Conservation (phyloP, 495 filamentous ascomycete genomes). For the Podospora australis region DNA sequence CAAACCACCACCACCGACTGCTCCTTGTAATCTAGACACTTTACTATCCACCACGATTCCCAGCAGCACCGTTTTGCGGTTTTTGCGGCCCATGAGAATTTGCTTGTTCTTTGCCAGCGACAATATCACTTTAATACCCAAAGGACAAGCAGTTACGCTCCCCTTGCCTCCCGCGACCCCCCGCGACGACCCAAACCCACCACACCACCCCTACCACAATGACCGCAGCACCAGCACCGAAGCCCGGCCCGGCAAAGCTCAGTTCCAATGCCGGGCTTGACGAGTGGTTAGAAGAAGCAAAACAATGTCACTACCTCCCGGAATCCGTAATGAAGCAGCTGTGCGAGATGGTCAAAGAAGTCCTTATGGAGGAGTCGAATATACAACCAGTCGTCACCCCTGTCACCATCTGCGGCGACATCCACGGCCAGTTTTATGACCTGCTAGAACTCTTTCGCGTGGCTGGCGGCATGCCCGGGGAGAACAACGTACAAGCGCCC, state of each 20-base stretch:
- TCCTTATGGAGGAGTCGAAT: conserved; percentile 98
- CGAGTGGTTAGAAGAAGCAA: conserved; percentile 92
- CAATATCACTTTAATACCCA: not conserved
- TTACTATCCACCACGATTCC: no score
- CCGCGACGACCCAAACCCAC: not conserved
- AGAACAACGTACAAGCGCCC: conserved; percentile 58
- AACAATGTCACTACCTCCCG: conserved; percentile 92
- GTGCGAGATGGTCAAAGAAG: conserved; percentile 98
- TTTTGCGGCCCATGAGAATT: no score
- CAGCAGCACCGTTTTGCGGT: no score
- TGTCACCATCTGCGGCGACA: conserved; percentile 97
- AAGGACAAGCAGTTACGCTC: not conserved
- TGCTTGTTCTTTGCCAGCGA: no score
- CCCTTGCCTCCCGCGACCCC: not conserved
- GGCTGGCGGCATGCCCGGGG: conserved; percentile 88
- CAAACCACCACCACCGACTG: not conserved
- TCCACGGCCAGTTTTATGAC: conserved; percentile 99
- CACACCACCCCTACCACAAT: conserved; percentile 14
- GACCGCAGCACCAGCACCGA: conserved; percentile 50
- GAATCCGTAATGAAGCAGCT: conserved; percentile 96
- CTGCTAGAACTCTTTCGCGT: conserved; percentile 94
- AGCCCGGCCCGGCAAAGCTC: conserved; percentile 83
- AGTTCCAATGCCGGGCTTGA: conserved; percentile 77
- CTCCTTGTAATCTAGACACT: not conserved
- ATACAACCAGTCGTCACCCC: conserved; percentile 93